Conservation (phyloP, 768 basidiomycete species). For the Piloderma croceum region DNA sequence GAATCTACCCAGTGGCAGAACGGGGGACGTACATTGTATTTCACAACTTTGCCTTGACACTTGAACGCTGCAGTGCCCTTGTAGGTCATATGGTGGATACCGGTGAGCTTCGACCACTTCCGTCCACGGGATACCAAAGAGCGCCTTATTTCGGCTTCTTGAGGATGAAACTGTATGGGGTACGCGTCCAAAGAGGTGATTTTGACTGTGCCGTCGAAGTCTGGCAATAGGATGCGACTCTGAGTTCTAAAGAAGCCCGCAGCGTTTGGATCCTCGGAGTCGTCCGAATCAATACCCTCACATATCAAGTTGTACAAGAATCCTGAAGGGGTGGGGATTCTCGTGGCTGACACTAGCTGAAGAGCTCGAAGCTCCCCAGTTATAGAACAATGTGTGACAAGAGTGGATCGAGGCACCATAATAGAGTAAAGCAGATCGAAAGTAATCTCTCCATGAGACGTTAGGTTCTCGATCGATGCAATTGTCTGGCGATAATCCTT, state of each 20-base stretch:
- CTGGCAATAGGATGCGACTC: slow-evolving; percentile 32
- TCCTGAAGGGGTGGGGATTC: slow-evolving; percentile 30
- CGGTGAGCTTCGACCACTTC: slow-evolving; percentile 51
- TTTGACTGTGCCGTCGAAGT: slow-evolving; percentile 45
- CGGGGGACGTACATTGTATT: slow-evolving; percentile 39
- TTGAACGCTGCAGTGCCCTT: slow-evolving; percentile 45
- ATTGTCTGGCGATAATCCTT: slow-evolving; percentile 47
- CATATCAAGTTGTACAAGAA: slow-evolving; percentile 40
- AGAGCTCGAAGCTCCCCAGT: slow-evolving; percentile 50
- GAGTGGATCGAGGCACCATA: slow-evolving; percentile 46
- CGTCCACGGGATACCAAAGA: slow-evolving; percentile 43
- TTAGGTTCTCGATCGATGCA: slow-evolving; percentile 41
- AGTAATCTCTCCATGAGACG: slow-evolving; percentile 50
- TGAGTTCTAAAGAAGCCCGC: slow-evolving; percentile 17
- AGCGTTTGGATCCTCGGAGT: slow-evolving; percentile 21
- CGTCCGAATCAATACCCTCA: slow-evolving; percentile 49
- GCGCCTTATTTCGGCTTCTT: slow-evolving; percentile 37
- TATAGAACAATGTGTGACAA: slow-evolving; percentile 48
- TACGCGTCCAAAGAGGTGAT: slow-evolving; percentile 47
- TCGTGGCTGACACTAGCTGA: slow-evolving; percentile 36
- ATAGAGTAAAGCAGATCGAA: slow-evolving; percentile 51
- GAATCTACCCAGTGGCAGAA: background rate
- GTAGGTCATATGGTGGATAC: slow-evolving; percentile 53
- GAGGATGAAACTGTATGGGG: slow-evolving; percentile 47
- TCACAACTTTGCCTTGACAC: slow-evolving; percentile 27